Conservation (phyloP, 1,139 yeast species). For the Pichia sp. region DNA sequence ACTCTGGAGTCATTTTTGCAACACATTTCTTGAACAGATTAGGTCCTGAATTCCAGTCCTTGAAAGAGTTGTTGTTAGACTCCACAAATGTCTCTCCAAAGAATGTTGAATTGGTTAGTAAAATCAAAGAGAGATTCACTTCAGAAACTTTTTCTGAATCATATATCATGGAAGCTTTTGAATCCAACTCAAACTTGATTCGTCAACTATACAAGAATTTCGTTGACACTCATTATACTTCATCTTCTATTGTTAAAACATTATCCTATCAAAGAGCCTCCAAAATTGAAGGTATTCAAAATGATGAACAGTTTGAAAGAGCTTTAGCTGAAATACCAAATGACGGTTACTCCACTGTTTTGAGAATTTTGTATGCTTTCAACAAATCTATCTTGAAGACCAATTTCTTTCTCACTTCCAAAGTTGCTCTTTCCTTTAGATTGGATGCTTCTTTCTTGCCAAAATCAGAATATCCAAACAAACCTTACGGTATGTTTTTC, state of each 20-base stretch:
- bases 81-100: slow-evolving; percentile 56
- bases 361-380: slow-evolving; percentile 77
- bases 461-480: slow-evolving; percentile 79
- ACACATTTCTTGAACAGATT: slow-evolving; percentile 91
- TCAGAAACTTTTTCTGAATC: slow-evolving; percentile 91
- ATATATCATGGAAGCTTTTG: slow-evolving; percentile 74
- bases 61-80: slow-evolving; percentile 49
- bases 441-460: slow-evolving; percentile 86
- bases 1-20: slow-evolving; percentile 87
- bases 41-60: slow-evolving; percentile 82
- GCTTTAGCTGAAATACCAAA: slow-evolving; percentile 72
- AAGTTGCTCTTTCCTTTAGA: slow-evolving; percentile 92
- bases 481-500: slow-evolving; percentile 91
- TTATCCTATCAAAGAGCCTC: slow-evolving; percentile 84
- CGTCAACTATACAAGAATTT: slow-evolving; percentile 85
- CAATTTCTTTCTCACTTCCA: slow-evolving; percentile 88
- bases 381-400: slow-evolving; percentile 88
- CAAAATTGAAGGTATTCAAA: slow-evolving; percentile 68
- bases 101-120: slow-evolving; percentile 71
- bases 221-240: slow-evolving; percentile 84
- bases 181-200: slow-evolving; percentile 64
- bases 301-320: slow-evolving; percentile 69
- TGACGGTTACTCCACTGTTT: slow-evolving; percentile 71
- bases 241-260: slow-evolving; percentile 62
- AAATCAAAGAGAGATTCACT: slow-evolving; percentile 83